phyloP scores from a whole-genome alignment of 306 rosid species.

The Vigna reflexopilosa region DNA sequence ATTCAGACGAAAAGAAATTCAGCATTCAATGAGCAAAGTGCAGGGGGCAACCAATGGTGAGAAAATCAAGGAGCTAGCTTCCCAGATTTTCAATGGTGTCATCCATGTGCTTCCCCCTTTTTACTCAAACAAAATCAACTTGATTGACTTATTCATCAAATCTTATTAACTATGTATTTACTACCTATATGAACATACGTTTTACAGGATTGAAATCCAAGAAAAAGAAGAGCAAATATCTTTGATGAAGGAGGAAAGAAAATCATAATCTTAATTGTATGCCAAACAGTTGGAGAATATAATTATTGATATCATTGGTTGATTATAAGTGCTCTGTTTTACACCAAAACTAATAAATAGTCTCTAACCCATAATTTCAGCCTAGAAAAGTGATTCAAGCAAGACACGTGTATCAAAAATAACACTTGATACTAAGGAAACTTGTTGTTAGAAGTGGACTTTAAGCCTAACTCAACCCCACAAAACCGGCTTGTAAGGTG shows the following conservation, averaged over 20 bases:
- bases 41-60: background rate
- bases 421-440: background rate
- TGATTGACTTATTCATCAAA: background rate
- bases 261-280: background rate
- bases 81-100: background rate
- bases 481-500: too few relatives aligned
- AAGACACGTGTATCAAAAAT: background rate
- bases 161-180: slow-evolving; percentile 8
- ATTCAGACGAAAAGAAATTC: background rate
- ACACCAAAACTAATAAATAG: background rate
- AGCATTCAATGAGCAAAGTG: background rate
- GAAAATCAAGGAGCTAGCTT: background rate
- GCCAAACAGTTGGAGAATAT: background rate
- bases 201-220: background rate
- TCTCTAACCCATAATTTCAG: background rate
- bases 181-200: background rate
- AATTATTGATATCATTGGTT: background rate
- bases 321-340: background rate
- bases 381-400: background rate
- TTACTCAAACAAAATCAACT: slow-evolving; percentile 8
- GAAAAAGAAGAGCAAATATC: background rate
- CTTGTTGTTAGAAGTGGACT: too few relatives aligned
- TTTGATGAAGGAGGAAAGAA: background rate
- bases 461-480: too few relatives aligned
- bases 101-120: background rate